Base-by-base conservation (phyloP, 768 basidiomycete species). In the Calocybe gangraenosa region DNA sequence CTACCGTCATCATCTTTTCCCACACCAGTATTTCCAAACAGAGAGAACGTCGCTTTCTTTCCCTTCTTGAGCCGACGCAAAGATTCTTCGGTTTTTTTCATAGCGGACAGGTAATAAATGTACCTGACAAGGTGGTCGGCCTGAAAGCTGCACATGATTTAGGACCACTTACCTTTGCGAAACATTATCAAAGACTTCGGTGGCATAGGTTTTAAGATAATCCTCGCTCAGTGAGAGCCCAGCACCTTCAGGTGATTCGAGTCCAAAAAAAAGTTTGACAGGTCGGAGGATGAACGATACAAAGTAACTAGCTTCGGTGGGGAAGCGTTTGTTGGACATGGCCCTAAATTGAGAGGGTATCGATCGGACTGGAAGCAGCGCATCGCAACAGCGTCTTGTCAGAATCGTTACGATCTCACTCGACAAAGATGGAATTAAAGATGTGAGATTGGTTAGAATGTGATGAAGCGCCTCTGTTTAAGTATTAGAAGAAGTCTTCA, bases 71-170 rank as follows among this genome's bases (percentile, higher is more conserved):
- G 73, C 30, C 88, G 78, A 31, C 85, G 74, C 19, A 98, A 68
- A 9, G 90, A 86, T 58, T 93, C 92, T 52, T 97, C 92, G 7
- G 91, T 91, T 70, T 95, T 95, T 63, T 83, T 88, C 78, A 94
- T 92, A 0, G 81, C 78, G 8, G 81, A 73, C 18, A 98, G 71
- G 58, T 90, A 86, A 45, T 76, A 74, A 10, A 85, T 80, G 62
- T 95, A 96, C 57, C 91, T 92, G 46, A 21, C 31, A 47, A 21
- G 46, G 17, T 40, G 47, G 23, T 38, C 17, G 34, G 3, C 28
- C 20, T 32, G 40, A 30, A 31, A 48, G 21, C 36, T 15, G 5
- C 22, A 38, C 46, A 30, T 11, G 11, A 21, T 3, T 18, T 33
- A 35, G 14, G 37, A 6, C 34, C 13, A 25, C 61, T 46, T 53